Evolutionary conservation across 2,329 filamentous ascomycete genomes (phyloP).

Genomic region (Daldinia sp.): DNA sequence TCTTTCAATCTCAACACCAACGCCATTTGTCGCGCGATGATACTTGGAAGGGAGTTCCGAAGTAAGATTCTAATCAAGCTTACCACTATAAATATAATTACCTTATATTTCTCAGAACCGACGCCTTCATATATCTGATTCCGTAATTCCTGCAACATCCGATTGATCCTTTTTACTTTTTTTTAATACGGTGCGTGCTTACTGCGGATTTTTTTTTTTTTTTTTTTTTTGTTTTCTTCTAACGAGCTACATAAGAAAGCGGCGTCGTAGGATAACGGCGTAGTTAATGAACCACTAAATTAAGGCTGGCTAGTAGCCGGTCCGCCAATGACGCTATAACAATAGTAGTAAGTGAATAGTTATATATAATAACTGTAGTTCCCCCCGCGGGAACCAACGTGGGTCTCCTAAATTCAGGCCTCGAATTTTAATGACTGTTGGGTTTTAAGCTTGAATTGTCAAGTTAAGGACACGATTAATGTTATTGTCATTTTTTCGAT

Average conservation of each 20-base stretch:
- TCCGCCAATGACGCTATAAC: not conserved
- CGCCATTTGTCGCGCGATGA: not conserved
- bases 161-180: not conserved
- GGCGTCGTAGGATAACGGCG: constrained; percentile 16
- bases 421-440: constrained; percentile 23
- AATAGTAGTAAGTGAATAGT: not conserved
- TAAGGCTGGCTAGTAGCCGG: constrained; percentile 1
- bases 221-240: too few relatives aligned
- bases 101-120: not conserved
- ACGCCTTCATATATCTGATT: constrained; percentile 2
- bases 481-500: not conserved
- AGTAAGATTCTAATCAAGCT: not conserved
- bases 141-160: not conserved
- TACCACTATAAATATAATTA: constrained; percentile 2
- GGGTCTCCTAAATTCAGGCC: not conserved
- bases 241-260: not conserved
- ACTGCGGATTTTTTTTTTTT: not conserved
- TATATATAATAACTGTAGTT: constrained; percentile 9
- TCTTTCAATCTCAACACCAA: constrained; percentile 1
- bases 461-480: not conserved
- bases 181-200: not conserved
- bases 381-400: constrained; percentile 3
- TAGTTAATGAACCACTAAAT: constrained; percentile 11
- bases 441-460: constrained; percentile 23
- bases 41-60: not conserved